Evolutionary conservation across 1,284 basidiomycete genomes (phyloP), one percentile per base, ranked within the genome.

Genomic region (Apiotrichum gamsii): DNA sequence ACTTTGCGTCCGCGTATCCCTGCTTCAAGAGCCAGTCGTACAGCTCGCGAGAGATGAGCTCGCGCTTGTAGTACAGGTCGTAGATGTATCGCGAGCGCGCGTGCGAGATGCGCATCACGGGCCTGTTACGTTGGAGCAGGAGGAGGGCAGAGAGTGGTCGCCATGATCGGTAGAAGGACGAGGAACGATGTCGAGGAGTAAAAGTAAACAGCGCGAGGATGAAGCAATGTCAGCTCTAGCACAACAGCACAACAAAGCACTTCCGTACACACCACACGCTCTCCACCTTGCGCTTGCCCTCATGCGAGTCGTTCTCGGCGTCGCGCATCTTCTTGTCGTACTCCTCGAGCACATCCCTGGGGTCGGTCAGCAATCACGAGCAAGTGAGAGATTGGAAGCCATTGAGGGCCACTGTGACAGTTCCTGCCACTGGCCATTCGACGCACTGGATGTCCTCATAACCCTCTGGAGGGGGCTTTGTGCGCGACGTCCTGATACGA

Each of bases 21-120:
- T 98, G 87, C 76, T 97, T 97, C 64, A 98, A 70, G 49, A 99
- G 74, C 95, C 95, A 99, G 74, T 98, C 94, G 70, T 98, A 99
- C 41, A 99, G 76, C 70, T 95, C 88, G 63, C 80, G 83, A 58
- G 83, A 86, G 65, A 99, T 90, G 14, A 91, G 90, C 72, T 98
- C 93, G 32, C 94, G 84, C 74, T 96, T 96, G 78, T 98, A 97
- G 76, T 95, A 98, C 49, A 98, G 79, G 72, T 98, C 95, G 70
- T 97, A 98, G 56, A 99, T 90, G 75, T 98, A 98, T 54, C 91
- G 79, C 43, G 89, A 93, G 40, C 94, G 83, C 10, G 90, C 87
- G 72, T 98, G 94, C 13, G 88, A 86, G 69, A 98, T 90, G 37
- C 90, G 84, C 89, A 98, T 96, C 59, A 98, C 96, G 37, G 94